Conservation (phyloP, 441 rosid genomes). For the Biscutella laevigata region DNA sequence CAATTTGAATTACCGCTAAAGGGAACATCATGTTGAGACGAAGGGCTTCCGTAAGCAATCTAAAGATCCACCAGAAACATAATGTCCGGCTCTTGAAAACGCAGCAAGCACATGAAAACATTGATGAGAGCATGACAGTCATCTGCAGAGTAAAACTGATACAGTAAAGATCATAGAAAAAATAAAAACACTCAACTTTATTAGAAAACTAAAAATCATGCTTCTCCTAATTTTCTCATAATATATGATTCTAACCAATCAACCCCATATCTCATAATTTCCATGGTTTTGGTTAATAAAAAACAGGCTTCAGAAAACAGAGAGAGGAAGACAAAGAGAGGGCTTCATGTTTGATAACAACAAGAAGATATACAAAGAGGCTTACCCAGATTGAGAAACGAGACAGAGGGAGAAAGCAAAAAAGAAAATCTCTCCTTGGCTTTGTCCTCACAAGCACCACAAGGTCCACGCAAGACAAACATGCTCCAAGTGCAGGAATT, state of each 20-base stretch:
- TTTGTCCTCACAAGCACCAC: slow-evolving; percentile 37
- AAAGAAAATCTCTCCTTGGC: slow-evolving; percentile 30
- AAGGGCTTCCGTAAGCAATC: slow-evolving; percentile 37
- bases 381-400: slow-evolving; percentile 67
- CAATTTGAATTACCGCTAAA: slow-evolving; percentile 36
- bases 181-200: no score
- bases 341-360: not conserved
- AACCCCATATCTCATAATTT: no score
- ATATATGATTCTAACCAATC: no score
- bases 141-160: slow-evolving; percentile 38
- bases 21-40: slow-evolving; percentile 39
- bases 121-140: slow-evolving; percentile 35
- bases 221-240: no score
- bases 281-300: no score
- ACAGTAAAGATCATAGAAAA: no score
- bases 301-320: not conserved
- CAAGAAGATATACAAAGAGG: no score
- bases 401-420: slow-evolving; percentile 48
- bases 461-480: slow-evolving; percentile 51
- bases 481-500: slow-evolving; percentile 55
- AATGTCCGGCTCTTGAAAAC: slow-evolving; percentile 36
- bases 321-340: not conserved
- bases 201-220: no score
- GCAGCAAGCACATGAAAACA: slow-evolving; percentile 26
- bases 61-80: slow-evolving; percentile 74